Percentiles rank a stretch among this genome's conserved stretches.
phyloP scores from a whole-genome alignment of 306 rosid genomes.

The Malus orientalis region DNA sequence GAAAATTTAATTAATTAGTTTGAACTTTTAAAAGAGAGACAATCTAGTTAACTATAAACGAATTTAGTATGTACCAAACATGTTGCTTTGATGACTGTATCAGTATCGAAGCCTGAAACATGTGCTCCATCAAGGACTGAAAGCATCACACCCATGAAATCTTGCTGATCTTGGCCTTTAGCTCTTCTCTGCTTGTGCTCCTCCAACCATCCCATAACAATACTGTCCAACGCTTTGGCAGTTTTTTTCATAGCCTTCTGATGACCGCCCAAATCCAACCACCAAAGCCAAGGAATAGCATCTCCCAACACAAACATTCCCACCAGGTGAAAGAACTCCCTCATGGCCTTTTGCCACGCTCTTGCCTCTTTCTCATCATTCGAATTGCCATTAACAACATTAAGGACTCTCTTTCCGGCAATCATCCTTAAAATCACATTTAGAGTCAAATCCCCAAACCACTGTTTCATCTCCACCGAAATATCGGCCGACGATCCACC shows the following conservation, averaged over 20 bases:
- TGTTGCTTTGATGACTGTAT: conserved; percentile 29
- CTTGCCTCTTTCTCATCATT: neutral
- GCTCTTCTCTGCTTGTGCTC: conserved; percentile 21
- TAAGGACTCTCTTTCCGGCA: conserved; percentile 25
- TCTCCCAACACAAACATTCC: conserved; percentile 29
- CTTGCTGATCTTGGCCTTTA: conserved; percentile 4
- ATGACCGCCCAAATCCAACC: conserved; percentile 33
- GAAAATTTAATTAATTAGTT: too few species aligned
- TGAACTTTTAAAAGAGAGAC: too few species aligned
- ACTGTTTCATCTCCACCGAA: conserved; percentile 28
- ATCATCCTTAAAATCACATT: conserved; percentile 29
- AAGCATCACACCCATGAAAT: conserved; percentile 41
- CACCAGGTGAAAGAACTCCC: conserved; percentile 10
- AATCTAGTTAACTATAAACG: too few species aligned
- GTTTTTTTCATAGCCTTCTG: conserved; percentile 33
- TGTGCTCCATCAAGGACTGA: conserved; percentile 1
- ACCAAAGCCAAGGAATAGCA: conserved; percentile 32
- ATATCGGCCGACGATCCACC: neutral
- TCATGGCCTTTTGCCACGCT: conserved; percentile 2
- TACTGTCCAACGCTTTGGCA: conserved; percentile 15
- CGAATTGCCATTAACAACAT: neutral
- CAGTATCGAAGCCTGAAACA: conserved; percentile 18
- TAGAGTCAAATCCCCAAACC: conserved; percentile 34
- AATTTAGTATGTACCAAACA: conserved; percentile 13
- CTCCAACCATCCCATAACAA: conserved; percentile 13